These are phyloP conservation scores for Colletotrichum sp. DNA, from an alignment of 2,329 filamentous ascomycete species.

Conservation along the genomic window DNA sequence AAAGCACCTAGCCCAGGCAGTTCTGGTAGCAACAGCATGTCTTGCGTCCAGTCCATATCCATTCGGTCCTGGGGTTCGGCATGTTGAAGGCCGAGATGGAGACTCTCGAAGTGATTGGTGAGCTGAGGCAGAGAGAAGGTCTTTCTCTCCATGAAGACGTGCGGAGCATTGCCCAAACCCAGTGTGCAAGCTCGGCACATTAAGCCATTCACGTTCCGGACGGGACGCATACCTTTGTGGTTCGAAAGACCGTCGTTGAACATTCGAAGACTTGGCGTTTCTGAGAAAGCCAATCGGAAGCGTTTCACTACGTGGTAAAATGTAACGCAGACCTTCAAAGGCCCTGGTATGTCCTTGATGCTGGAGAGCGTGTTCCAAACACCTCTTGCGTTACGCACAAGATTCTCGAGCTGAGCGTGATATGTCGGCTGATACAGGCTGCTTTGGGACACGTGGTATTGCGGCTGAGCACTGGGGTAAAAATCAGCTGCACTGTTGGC, in stretches of 20 bases:
- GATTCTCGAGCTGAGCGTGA: conserved; percentile 51
- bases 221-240: conserved; percentile 59
- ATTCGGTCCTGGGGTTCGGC: conserved; percentile 19
- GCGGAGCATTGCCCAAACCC: conserved; percentile 33
- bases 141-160: conserved; percentile 33
- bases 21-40: conserved; percentile 51
- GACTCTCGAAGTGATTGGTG: conserved; percentile 60
- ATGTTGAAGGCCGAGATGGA: conserved; percentile 38
- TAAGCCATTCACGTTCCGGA: conserved; percentile 59
- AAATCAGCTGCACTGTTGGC: not conserved
- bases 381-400: conserved; percentile 61
- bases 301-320: conserved; percentile 66
- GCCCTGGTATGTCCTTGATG: conserved; percentile 65
- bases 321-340: conserved; percentile 66
- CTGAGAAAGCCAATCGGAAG: conserved; percentile 62
- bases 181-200: conserved; percentile 57
- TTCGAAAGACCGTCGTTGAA: conserved; percentile 65
- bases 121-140: conserved; percentile 64
- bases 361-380: conserved; percentile 67
- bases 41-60: conserved; percentile 46
- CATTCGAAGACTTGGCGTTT: conserved; percentile 60
- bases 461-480: not conserved
- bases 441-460: not conserved
- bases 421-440: conserved; percentile 25
- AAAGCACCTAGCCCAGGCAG: conserved; percentile 33